Evolutionary conservation across 139 green algal species (phyloP), one percentile per base, ranked within the genome.

Genomic region (Micractinium sp.): DNA sequence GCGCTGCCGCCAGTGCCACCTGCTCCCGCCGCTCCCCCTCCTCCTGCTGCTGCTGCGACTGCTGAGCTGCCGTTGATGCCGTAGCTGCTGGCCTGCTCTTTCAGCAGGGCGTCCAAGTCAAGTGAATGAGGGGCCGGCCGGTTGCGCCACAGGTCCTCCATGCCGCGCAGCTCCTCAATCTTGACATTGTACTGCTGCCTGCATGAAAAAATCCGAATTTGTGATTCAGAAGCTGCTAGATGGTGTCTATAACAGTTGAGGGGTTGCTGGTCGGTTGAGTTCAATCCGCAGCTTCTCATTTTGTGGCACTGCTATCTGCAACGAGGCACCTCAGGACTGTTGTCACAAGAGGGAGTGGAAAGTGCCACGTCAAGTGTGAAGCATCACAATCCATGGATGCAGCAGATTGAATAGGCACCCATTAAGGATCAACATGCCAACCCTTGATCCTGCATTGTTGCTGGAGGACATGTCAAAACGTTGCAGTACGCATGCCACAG

Each of bases 141-240:
- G n/a, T 78, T 90, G 85, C 95, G 93, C 96, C 96, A 98, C 60
- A 98, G 85, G 47, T 97, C 93, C 93, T 98, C 92, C 75, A 93
- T 71, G 61, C 33, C 29, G 3, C 69, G 63, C 74, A 93, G 83
- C 16, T 83, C 41, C 67, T 95, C 96, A 60, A 93, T 88, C n/a
- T 91, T 79, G 25, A 33, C 81, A 75, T 27, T 15, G 35, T 87
- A 91, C 47, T 95, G 85, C 33, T 92, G 89, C 84, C 81, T 87
- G 81, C 56, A 81, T 71, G 63, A 25, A 71, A n/a, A 53, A 56
- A 16, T 5, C 47, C 47, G 7, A n/a, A n/a, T n/a, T 5, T 56
- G 5, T 56, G 47, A 56, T 56, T 56, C 47, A 56, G 9, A 56
- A 56, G 47, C 5, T 56, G 47, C 47, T 9, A 56, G 47, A 56